A percentile compares a stretch with the other conserved stretches of the same genome.
phyloP scores from a whole-genome alignment of 1,139 yeast genomes.

The Hanseniaspora sp. region DNA sequence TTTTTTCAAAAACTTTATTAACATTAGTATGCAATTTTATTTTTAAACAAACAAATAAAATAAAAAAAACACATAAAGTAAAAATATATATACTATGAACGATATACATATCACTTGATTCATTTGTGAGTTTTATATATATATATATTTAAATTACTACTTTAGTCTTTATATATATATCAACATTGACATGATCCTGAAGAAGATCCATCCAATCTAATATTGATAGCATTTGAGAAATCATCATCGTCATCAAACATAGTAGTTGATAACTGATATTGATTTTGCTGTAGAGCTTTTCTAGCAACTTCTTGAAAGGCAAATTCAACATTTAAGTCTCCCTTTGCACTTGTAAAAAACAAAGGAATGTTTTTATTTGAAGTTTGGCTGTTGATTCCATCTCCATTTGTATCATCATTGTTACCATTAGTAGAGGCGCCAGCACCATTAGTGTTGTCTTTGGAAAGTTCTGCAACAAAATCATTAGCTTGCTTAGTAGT shows the following conservation, averaged over 20 bases:
- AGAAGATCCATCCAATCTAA: slow-evolving; percentile 70
- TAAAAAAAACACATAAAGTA: too few relatives aligned
- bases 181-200: slow-evolving; percentile 68
- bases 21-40: too few relatives aligned
- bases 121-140: too few relatives aligned
- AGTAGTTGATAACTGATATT: slow-evolving; percentile 55
- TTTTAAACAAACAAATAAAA: too few relatives aligned
- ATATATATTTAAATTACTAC: too few relatives aligned
- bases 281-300: slow-evolving; percentile 86
- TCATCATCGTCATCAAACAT: slow-evolving; percentile 65
- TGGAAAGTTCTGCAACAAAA: slow-evolving; percentile 75
- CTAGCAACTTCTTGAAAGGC: slow-evolving; percentile 95
- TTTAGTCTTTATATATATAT: too few relatives aligned
- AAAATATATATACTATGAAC: too few relatives aligned
- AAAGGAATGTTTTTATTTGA: slow-evolving; percentile 48
- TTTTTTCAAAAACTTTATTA: too few relatives aligned
- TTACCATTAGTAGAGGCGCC: background rate
- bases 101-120: too few relatives aligned
- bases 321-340: slow-evolving; percentile 82
- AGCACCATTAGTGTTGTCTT: slow-evolving; percentile 23
- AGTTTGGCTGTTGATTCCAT: background rate
- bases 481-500: slow-evolving; percentile 75
- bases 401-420: background rate
- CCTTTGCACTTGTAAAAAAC: slow-evolving; percentile 90
- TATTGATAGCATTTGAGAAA: slow-evolving; percentile 90